phyloP scores from a whole-genome alignment of 2,329 filamentous ascomycete genomes.

The Knufia petricola region DNA sequence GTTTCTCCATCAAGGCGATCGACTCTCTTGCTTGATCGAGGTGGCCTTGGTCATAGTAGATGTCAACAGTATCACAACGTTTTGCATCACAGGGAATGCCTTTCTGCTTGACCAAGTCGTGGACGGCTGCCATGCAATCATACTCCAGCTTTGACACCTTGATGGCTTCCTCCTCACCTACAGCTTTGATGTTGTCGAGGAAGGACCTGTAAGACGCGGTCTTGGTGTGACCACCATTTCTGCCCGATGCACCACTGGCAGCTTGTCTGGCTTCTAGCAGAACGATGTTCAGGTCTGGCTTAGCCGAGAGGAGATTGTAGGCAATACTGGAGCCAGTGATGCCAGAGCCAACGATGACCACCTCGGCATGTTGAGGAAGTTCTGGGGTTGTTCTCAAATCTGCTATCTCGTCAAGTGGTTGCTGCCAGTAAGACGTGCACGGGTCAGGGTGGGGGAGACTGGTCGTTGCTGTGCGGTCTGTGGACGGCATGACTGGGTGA shows the following conservation, averaged over 20 bases:
- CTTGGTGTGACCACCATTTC: constrained; percentile 42
- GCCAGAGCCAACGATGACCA: constrained; percentile 30
- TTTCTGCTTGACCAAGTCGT: constrained; percentile 43
- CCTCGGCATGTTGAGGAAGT: constrained; percentile 24
- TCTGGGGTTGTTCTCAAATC: constrained; percentile 15
- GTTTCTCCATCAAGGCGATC: constrained; percentile 38
- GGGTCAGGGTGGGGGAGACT: constrained; percentile 30
- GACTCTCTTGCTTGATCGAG: constrained; percentile 33
- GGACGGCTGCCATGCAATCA: constrained; percentile 46
- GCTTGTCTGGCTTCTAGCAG: constrained; percentile 30
- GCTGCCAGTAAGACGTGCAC: constrained; percentile 29
- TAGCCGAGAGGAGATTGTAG: constrained; percentile 25
- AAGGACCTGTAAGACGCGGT: constrained; percentile 45
- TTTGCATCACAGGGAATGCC: constrained; percentile 42
- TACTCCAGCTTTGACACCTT: constrained; percentile 45
- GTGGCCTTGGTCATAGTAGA: constrained; percentile 44
- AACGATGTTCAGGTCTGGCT: constrained; percentile 24
- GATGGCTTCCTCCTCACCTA: constrained; percentile 43
- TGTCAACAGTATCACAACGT: constrained; percentile 47
- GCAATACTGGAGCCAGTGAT: constrained; percentile 29
- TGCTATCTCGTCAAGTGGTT: constrained; percentile 23
- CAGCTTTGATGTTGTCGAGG: constrained; percentile 33
- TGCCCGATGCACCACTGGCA: constrained; percentile 30
- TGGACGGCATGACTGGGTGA: constrained; percentile 23
- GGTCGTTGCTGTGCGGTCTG: constrained; percentile 17